A percentile compares a stretch with the other conserved stretches of the same genome.
Evolutionary conservation across 192 early-diverging fungal species (phyloP).

Genomic region (Chytriomyces hyalinus): DNA sequence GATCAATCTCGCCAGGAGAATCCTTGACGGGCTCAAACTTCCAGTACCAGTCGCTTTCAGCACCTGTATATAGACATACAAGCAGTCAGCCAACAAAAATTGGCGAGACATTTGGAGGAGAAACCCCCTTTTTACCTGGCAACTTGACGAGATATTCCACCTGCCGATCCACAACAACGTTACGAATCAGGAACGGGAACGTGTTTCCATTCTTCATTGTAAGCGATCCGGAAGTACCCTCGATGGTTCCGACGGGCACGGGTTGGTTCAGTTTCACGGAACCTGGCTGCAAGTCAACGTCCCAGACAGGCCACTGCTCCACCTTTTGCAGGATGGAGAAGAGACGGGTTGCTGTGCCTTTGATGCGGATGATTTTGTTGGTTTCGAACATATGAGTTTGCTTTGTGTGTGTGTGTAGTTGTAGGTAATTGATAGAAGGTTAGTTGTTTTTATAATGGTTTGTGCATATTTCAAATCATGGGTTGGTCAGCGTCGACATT

Average conservation of each 20-base stretch:
- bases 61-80: not conserved
- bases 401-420: not conserved
- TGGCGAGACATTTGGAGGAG: not conserved
- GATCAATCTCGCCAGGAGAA: not conserved
- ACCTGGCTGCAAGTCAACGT: constrained; percentile 18
- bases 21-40: constrained; percentile 2
- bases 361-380: constrained; percentile 21
- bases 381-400: constrained; percentile 3
- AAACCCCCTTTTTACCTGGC: constrained; percentile 6
- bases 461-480: too few relatives aligned
- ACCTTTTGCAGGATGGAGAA: constrained; percentile 23
- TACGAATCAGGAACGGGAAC: constrained; percentile 27
- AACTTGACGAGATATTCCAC: constrained; percentile 31
- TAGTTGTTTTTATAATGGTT: too few relatives aligned
- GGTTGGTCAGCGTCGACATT: too few relatives aligned
- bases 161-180: constrained; percentile 6
- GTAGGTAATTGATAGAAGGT: not conserved
- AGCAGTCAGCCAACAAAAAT: not conserved
- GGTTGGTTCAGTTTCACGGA: not conserved
- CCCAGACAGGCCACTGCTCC: constrained; percentile 36
- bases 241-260: not conserved
- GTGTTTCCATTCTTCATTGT: constrained; percentile 32
- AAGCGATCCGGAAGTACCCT: constrained; percentile 22
- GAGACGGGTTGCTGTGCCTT: constrained; percentile 15
- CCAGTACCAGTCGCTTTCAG: constrained; percentile 37